phyloP scores from a whole-genome alignment of 1,139 yeast genomes.

The Protomyces gravidus region DNA sequence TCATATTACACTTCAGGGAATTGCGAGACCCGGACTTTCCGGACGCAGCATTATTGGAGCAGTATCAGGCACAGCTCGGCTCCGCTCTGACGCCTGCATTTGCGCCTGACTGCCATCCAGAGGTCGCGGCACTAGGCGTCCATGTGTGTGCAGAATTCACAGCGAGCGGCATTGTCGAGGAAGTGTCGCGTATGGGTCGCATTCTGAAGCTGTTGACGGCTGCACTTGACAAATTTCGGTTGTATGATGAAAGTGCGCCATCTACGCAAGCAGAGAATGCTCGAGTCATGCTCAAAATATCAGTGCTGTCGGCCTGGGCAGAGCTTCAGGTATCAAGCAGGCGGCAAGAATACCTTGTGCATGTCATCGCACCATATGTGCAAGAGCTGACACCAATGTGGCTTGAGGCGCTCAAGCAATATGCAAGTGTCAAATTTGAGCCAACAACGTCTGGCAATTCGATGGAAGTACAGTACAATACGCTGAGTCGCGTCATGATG shows the following conservation, averaged over 20 bases:
- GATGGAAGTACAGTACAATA: conserved; percentile 24
- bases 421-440: conserved; percentile 61
- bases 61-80: conserved; percentile 89
- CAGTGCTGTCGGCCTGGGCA: conserved; percentile 88
- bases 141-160: conserved; percentile 75
- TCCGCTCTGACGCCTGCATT: conserved; percentile 92
- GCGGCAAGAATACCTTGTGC: conserved; percentile 42
- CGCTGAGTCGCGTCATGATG: conserved; percentile 16
- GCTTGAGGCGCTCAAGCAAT: conserved; percentile 72
- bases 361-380: conserved; percentile 57
- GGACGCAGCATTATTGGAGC: conserved; percentile 70
- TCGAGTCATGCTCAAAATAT: conserved; percentile 60
- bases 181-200: conserved; percentile 52
- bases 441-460: conserved; percentile 43
- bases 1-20: conserved; percentile 47
- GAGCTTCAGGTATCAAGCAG: conserved; percentile 54
- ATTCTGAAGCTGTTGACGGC: conserved; percentile 63
- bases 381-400: conserved; percentile 66
- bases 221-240: conserved; percentile 56
- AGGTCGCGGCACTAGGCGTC: conserved; percentile 72
- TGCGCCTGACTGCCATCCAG: conserved; percentile 64
- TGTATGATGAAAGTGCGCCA: conserved; percentile 36
- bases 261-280: conserved; percentile 47
- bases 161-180: conserved; percentile 51
- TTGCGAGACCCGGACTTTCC: conserved; percentile 71